phyloP scores from a whole-genome alignment of 1,284 basidiomycete genomes.

The Trametes pubescens region DNA sequence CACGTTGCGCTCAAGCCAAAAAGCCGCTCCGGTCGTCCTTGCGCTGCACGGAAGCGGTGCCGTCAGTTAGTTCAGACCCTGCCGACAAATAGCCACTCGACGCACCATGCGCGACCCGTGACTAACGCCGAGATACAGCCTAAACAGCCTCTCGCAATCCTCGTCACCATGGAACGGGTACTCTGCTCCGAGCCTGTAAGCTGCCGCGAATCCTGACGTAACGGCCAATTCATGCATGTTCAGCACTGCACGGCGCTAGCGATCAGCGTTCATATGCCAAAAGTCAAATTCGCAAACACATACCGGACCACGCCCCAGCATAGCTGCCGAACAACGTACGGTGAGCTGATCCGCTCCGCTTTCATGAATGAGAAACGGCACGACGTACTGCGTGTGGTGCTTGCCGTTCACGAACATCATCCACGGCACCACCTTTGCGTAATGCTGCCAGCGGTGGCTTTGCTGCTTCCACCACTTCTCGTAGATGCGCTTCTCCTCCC shows the following conservation, averaged over 20 bases:
- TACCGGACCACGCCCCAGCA: conserved; percentile 50
- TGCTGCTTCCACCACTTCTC: conserved; percentile 73
- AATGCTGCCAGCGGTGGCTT: conserved; percentile 67
- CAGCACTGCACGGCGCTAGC: conserved; percentile 35
- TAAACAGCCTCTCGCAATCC: conserved; percentile 54
- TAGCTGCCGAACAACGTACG: conserved; percentile 36
- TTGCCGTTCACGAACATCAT: conserved; percentile 69
- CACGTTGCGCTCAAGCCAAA: conserved; percentile 20
- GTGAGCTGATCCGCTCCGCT: neutral
- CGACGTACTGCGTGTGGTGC: conserved; percentile 51
- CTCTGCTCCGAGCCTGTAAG: conserved; percentile 63
- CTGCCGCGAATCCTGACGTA: conserved; percentile 65
- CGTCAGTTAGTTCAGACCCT: neutral
- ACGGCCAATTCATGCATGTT: conserved; percentile 70
- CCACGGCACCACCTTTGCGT: conserved; percentile 64
- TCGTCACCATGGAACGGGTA: conserved; percentile 55
- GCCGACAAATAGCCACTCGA: neutral
- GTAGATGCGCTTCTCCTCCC: conserved; percentile 55
- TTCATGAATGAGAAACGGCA: conserved; percentile 35
- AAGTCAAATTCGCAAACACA: conserved; percentile 11
- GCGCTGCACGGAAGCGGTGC: conserved; percentile 17
- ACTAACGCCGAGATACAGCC: conserved; percentile 53
- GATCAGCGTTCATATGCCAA: conserved; percentile 15
- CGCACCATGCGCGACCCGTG: conserved; percentile 47
- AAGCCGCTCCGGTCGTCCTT: conserved; percentile 34